phyloP scores from a whole-genome alignment of 257 asterid genomes.

The Leptodermis oblonga region DNA sequence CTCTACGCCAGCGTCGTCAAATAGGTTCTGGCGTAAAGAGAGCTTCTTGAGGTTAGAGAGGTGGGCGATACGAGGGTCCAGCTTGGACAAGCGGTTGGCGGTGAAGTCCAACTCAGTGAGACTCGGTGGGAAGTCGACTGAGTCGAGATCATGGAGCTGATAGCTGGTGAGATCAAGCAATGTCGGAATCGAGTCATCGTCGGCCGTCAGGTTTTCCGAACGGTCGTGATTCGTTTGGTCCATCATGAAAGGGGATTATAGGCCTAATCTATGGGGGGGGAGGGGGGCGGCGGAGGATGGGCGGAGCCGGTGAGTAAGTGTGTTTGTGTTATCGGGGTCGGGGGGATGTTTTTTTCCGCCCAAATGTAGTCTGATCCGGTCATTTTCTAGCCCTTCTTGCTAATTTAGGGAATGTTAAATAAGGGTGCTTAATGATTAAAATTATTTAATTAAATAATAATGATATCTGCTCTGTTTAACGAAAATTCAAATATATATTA shows the following conservation, averaged over 20 bases:
- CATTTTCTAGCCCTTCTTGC: no score
- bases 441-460: no score
- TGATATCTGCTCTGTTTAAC: no score
- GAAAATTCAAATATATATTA: no score
- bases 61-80: slow-evolving; percentile 76
- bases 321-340: background rate
- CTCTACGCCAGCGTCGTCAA: slow-evolving; percentile 52
- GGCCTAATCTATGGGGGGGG: background rate
- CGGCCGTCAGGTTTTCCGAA: no score
- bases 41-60: slow-evolving; percentile 75
- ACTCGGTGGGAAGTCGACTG: slow-evolving; percentile 59
- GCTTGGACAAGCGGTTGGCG: slow-evolving; percentile 69
- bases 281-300: background rate
- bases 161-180: slow-evolving; percentile 74
- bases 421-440: no score
- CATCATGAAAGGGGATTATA: background rate
- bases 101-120: slow-evolving; percentile 81
- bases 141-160: slow-evolving; percentile 82
- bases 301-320: background rate
- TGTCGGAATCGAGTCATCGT: slow-evolving; percentile 22
- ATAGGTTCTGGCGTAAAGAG: slow-evolving; percentile 86
- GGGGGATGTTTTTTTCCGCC: no score
- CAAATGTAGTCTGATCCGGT: no score
- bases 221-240: no score
- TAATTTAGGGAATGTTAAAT: no score